Evolutionary conservation across 441 rosid genomes (phyloP), one percentile per base, ranked within the genome.

Genomic region (Erodium chrysanthum): DNA sequence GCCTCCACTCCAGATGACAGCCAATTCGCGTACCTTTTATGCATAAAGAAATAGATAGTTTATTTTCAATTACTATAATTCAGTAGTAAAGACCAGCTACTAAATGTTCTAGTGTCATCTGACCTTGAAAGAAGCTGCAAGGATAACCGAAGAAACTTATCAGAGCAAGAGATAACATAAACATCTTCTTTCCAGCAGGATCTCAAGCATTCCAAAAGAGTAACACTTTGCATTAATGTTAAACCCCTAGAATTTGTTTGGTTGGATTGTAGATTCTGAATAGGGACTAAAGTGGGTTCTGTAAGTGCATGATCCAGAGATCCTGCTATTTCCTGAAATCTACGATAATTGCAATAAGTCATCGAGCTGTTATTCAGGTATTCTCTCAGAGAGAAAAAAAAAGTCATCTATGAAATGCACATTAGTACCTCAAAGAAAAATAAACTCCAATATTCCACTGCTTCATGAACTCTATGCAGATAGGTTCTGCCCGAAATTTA

Each of bases 291-390:
- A 79, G 82, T 83, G 64, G 86, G 27, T 44, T 82, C 76, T 65
- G 71, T 58, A 73, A 95, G 96, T 54, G 88, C 91, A 68, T 96
- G 83, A 76, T 90, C 97, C 76, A 95, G 74, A 77, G 82, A 82
- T 73, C 97, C 97, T 9, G 99, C 97, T 81, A 95, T 87, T 80
- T 90, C 97, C 86, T 95, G 99, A 80, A 95, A 90, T 84, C 99
- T 95, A 85, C 75, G 68, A 69, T 66, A 23, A 73, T 52, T 64
- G 59, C 62, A 65, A 6, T 31, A 2, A 27, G 71, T 48, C 40
- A 20, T 35, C 33, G 23, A 64, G 20, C 5, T 20, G 60, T 54
- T 8, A 18, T 54, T 54, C 25, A 54, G 25, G 25, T 20, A 54
- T 23, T 27, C 58, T 15, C 33, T 68, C 22, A 20, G 50, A 37